These are phyloP conservation scores for Arthrobotrys iridis DNA, from an alignment of 2,329 filamentous ascomycete species.

Conservation along the genomic window DNA sequence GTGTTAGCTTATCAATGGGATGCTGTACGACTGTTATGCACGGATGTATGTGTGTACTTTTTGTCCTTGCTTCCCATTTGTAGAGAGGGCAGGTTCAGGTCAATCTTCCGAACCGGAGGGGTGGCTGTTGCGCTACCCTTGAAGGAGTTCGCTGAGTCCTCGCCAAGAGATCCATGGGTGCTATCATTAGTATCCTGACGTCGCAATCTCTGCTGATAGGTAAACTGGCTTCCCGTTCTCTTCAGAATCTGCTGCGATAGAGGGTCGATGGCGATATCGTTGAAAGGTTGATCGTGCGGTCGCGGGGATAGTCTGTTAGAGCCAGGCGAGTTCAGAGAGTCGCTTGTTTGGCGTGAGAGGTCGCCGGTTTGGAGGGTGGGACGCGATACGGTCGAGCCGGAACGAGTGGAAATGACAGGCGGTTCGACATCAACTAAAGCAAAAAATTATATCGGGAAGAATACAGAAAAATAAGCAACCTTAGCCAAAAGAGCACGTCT, in stretches of 20 bases:
- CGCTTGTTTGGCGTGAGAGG: constrained; percentile 41
- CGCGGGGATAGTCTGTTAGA: constrained; percentile 32
- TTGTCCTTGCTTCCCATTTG: constrained; percentile 36
- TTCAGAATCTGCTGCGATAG: constrained; percentile 43
- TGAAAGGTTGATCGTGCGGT: constrained; percentile 26
- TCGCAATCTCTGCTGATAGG: constrained; percentile 29
- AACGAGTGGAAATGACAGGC: constrained; percentile 10
- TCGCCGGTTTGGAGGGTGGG: constrained; percentile 40
- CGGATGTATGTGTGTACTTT: constrained; percentile 21
- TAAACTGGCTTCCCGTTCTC: constrained; percentile 33
- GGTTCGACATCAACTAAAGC: constrained; percentile 23
- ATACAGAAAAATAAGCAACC: background rate
- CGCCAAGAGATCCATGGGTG: constrained; percentile 39
- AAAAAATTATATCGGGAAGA: background rate
- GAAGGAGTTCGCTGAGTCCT: constrained; percentile 36
- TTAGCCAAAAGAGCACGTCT: constrained; percentile 3
- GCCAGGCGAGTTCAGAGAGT: constrained; percentile 33
- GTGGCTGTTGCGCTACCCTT: constrained; percentile 41
- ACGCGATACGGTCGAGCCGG: constrained; percentile 11
- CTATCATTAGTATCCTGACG: constrained; percentile 51
- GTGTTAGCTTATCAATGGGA: constrained; percentile 19
- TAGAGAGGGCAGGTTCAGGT: constrained; percentile 21
- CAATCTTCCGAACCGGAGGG: constrained; percentile 33
- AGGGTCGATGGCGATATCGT: constrained; percentile 44
- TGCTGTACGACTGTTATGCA: background rate